phyloP scores from a whole-genome alignment of 768 basidiomycete genomes.

The Pleurotus djamor region DNA sequence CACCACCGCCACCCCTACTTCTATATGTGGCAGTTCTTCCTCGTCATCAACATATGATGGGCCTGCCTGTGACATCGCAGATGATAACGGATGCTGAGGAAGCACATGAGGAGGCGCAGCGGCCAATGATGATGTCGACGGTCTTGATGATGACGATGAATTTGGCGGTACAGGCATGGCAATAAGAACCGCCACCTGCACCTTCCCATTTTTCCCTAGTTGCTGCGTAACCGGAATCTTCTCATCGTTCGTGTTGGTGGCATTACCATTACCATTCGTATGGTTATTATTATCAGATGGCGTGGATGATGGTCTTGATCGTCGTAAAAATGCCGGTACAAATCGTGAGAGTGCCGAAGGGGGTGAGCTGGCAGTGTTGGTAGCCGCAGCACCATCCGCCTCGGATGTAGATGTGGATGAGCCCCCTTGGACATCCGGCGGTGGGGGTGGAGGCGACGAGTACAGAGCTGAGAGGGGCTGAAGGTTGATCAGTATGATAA shows the following conservation, averaged over 20 bases:
- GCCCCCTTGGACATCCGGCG: background rate
- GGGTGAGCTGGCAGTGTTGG: background rate
- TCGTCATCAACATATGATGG: conserved; percentile 12
- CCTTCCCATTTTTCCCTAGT: conserved; percentile 10
- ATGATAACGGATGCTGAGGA: background rate
- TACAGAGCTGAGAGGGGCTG: conserved; percentile 19
- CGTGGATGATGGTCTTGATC: conserved; percentile 5
- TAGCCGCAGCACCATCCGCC: background rate
- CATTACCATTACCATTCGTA: background rate
- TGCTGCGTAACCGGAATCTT: conserved; percentile 9
- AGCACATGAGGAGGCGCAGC: background rate
- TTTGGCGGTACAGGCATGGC: conserved; percentile 34
- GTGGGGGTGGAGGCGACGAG: conserved; percentile 6
- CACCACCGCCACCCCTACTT: conserved; percentile 23
- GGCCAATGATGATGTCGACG: background rate
- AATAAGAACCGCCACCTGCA: conserved; percentile 40
- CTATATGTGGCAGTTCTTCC: conserved; percentile 20
- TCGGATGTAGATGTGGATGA: background rate
- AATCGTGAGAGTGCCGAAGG: conserved; percentile 7
- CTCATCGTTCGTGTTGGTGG: background rate
- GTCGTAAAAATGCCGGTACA: conserved; percentile 7
- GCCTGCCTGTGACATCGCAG: background rate
- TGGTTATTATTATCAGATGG: conserved; percentile 1
- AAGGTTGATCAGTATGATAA: conserved; percentile 1
- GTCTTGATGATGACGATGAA: conserved; percentile 1